Evolutionary conservation across 768 basidiomycete genomes (phyloP), one percentile per base, ranked within the genome.

Genomic region (Peribolospora kevripleyi): DNA sequence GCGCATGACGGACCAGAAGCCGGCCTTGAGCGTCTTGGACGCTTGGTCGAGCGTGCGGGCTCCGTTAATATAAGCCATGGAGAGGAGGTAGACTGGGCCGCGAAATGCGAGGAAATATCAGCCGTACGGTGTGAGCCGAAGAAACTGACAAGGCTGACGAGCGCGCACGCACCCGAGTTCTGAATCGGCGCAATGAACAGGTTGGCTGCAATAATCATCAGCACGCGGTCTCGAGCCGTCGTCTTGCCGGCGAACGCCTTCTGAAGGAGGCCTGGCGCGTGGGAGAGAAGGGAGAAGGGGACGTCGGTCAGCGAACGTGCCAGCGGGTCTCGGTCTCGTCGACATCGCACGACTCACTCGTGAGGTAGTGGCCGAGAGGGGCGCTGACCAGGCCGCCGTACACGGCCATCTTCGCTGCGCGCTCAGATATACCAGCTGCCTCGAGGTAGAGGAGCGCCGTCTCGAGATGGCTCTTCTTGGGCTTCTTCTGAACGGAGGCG

Each of bases 1-100:
- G 66, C 76, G 70, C 54, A 88, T 73, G 56, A 56, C 37, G 39
- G 14, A 4, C 10, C 46, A 41, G 41, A 52, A n/a, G 43, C 41
- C 40, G 37, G 52, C 45, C 45, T 52, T 57, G 9, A 58, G 56
- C n/a, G 52, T 57, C 38, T 50, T 53, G 50, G 57, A 57, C 1
- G 87, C 70, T 38, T 81, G 78, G 45, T 77, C 72, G 9, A 74
- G 56, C 6, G 79, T 76, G 61, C 72, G 75, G 38, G 82, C 82
- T 46, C 86, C 86, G 55, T 80, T 80, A 57, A 90, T 86, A 38
- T 86, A 66, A 1, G 84, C 82, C 76, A 84, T 80, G 42, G 77
- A 82, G 0, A 80, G 72, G 39, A 90, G 72, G 66, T 78, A 87
- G 4, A 75, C 84, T 80, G 58, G 14, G 25, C 25, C 25, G 25